Base-by-base conservation (phyloP, 1,139 yeast genomes). In the Suhomyces coccinellae region DNA sequence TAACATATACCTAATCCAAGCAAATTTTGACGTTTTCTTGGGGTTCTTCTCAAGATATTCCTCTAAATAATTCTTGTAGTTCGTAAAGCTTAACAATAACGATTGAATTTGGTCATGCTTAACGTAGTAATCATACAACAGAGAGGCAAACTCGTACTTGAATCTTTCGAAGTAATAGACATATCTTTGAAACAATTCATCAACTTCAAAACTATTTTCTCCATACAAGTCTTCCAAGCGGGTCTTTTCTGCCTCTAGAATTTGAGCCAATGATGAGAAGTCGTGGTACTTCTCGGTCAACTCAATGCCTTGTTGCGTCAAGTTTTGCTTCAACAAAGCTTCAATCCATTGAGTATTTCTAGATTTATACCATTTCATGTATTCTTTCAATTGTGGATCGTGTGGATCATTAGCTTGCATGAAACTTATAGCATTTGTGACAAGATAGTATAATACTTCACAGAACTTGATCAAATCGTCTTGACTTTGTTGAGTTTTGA, bases 1-100 rank as follows among this genome's bases (percentile, higher is more conserved):
- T 32, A 79, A 59, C 15, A 88, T 62, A 46, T 85, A 79, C 47
- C 81, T 75, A 32, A 89, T 83, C 97, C 97, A 90, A 1, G 90
- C 76, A 38, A 88, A 75, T 36, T 75, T 67, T 4, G 80, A 78
- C 41, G 82, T 79, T 47, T 75, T 71, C 6, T 71, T 61, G 33
- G 75, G 70, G 42, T 70, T 67, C 31, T 73, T 71, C 3, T 62
- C 55, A 48, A 89, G 77, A 57, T 82, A 90, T 50, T 65, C 63
- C 28, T 76, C 69, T 45, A 88, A 65, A 53, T 68, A 78, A 3
- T 65, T 62, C 33, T 76, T 69, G 53, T 81, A 79, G 34, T 77
- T 73, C 11, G 82, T 79, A 58, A 85, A 85, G 30, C 77, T 80
- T 14, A 76, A 67, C 39, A 89, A 67, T 35, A 89, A 59, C 4